Evolutionary conservation across 352 stramenopile species (phyloP), one percentile per base, ranked within the genome.

Genomic region (Pythium periplocum): DNA sequence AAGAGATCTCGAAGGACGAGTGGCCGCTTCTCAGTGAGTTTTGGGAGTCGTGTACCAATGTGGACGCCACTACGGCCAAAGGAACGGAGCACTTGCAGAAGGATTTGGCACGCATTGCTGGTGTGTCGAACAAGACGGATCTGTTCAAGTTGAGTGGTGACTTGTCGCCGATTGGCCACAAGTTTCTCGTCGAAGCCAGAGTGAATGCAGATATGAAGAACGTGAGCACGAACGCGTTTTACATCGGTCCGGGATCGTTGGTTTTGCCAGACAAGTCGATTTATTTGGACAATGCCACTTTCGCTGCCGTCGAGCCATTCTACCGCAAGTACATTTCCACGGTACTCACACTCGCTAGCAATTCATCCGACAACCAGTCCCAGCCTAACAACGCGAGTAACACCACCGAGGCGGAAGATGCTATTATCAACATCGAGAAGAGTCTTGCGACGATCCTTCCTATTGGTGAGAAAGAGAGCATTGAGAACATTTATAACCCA

Each of bases 201-300:
- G 66, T 71, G 0, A 59, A 61, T 36, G 66, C 77, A 0, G 83
- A 90, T 45, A 85, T 71, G 40, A 74, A 87, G 45, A 84, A 96
- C 55, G 75, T 67, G 2, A 72, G 84, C 38, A 60, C 73, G 39
- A 84, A 79, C 45, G 66, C 93, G 11, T 59, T 81, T 1, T 78
- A 92, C 61, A 53, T 96, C 10, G 68, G 55, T 32, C 71, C 94
- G 53, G 70, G 55, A 6, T 62, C 87, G 4, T 69, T 97, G 40
- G 77, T 66, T 26, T 63, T 98, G n/a, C 79, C 86, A 2, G 84
- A 96, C 59, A 69, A 76, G 34, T 90, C 94, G 58, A 96, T 96
- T 58, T 90, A 97, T 43, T 78, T 96, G 45, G 53, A 61, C 55
- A 10, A 10, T 7, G 42, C 64, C 31, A 59, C 64, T 5, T 65